Base-by-base conservation (phyloP, 768 basidiomycete genomes). In the Suillus decipiens region DNA sequence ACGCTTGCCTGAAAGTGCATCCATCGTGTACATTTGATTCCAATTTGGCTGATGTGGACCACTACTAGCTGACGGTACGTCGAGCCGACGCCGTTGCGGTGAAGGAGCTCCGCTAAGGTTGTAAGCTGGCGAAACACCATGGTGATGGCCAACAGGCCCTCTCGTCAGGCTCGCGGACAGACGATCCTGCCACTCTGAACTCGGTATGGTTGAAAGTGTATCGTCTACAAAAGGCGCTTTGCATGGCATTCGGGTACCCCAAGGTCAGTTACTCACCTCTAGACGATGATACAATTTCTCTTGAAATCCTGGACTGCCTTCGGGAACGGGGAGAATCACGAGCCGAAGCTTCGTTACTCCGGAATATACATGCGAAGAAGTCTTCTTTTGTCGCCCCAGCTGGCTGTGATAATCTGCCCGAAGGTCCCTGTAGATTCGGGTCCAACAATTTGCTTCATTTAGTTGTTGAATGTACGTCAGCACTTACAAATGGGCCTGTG, bases 171-270 rank as follows among this genome's bases (percentile, higher is more conserved):
- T 82, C 64, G 80, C 80, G 28, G 86, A 84, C 19, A 92, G 79
- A 61, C 82, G 86, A 57, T 92, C 89, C 71, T 92, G 90, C 90
- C 90, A 92, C 71, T 92, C 89, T 63, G 82, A 76, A 1, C 88
- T 90, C 7, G 90, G 90, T 33, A 84, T 80, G 19, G 86, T 82
- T 28, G 86, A 83, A 64, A 87, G 79, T 14, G 81, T 81, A 57
- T 83, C 82, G 70, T 87, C 89, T 89, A 61, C 12, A 4, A 11
- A 15, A 42, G 24, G 11, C 50, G 59, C 58, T 34, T 68, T 47
- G 69, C 22, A 63, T 62, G 51, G 48, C 15, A 28, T 6, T 59
- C 62, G 60, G 39, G 47, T 15, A 39, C 59, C 43, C 62, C 54
- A 50, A 64, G 19, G 19, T 19, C 59, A 61, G 56, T 15, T 7